Conservation (phyloP, 2,329 filamentous ascomycete species). For the Fusarium sp. region DNA sequence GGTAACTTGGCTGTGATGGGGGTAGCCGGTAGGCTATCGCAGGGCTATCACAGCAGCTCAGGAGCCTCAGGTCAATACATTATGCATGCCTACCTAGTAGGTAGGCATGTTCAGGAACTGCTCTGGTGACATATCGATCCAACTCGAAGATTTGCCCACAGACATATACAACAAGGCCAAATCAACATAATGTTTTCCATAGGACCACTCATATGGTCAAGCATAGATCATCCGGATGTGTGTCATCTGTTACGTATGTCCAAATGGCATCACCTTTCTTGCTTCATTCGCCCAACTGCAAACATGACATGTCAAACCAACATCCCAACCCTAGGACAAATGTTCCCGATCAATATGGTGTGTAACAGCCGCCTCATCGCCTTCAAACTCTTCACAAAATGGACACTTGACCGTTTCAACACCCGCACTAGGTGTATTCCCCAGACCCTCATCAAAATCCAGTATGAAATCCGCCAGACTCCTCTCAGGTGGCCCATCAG, state of each 20-base stretch:
- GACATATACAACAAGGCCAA: neutral
- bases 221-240: neutral
- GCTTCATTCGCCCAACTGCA: neutral
- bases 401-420: slow-evolving; percentile 64
- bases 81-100: too few species aligned
- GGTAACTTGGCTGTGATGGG: too few species aligned
- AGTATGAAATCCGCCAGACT: slow-evolving; percentile 64
- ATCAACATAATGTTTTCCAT: neutral
- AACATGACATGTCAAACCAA: neutral
- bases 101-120: neutral
- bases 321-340: slow-evolving; percentile 40
- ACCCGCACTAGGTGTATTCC: slow-evolving; percentile 11
- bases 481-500: slow-evolving; percentile 57
- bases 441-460: slow-evolving; percentile 48
- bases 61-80: neutral
- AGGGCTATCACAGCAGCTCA: neutral
- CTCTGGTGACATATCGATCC: neutral
- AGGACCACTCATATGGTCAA: neutral
- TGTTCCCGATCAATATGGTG: slow-evolving; percentile 69
- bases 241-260: neutral
- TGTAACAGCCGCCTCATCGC: slow-evolving; percentile 76
- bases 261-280: neutral
- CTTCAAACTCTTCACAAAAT: slow-evolving; percentile 75
- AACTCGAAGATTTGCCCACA: neutral
- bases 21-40: too few species aligned